Conservation (phyloP, 192 early-diverging fungal species). For the Entophlyctis luteolus region DNA sequence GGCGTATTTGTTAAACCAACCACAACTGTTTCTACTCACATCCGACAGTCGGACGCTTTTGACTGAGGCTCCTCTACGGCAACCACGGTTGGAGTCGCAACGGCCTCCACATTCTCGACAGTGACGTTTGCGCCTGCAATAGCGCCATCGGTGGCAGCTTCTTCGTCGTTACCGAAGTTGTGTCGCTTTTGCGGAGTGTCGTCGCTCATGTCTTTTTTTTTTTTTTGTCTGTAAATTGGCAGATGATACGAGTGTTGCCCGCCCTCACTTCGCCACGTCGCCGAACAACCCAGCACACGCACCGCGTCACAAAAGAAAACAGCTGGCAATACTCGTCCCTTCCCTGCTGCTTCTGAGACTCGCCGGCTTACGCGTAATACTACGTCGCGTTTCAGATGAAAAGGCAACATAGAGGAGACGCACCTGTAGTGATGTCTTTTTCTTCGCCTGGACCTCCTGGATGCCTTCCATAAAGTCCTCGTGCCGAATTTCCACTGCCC, state of each 20-base stretch:
- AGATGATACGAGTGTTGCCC: background rate
- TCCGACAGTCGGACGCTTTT: background rate
- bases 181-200: background rate
- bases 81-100: background rate
- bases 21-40: background rate
- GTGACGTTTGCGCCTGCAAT: conserved; percentile 9
- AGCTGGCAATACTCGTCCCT: too few relatives aligned
- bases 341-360: too few relatives aligned
- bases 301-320: too few relatives aligned
- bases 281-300: too few relatives aligned
- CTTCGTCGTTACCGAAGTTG: conserved; percentile 15
- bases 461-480: conserved; percentile 94
- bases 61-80: background rate
- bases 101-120: too few relatives aligned
- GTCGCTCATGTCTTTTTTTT: background rate
- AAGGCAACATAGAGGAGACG: background rate
- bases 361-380: background rate
- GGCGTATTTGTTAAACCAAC: background rate
- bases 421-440: conserved; percentile 84
- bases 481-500: conserved; percentile 80
- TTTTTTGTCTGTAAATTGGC: background rate
- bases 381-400: background rate
- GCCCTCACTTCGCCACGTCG: background rate
- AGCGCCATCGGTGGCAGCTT: background rate
- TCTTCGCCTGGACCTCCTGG: conserved; percentile 94